Evolutionary conservation across 352 stramenopile genomes (phyloP).

Genomic region (Globisporangium cederbergense): DNA sequence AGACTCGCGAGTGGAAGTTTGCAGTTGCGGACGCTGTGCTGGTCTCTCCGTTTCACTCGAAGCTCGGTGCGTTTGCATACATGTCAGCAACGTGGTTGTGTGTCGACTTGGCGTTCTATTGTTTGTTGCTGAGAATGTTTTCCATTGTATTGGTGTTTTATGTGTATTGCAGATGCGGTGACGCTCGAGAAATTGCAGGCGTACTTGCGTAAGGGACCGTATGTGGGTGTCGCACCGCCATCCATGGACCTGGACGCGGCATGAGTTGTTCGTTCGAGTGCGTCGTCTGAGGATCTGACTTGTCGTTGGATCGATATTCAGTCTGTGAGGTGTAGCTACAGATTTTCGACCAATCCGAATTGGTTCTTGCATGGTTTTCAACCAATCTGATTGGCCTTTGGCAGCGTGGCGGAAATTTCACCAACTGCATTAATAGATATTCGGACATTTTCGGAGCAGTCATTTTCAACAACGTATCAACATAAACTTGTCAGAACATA

Average conservation of each 20-base stretch:
- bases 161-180: constrained; percentile 31
- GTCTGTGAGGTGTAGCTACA: not conserved
- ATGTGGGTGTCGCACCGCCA: constrained; percentile 39
- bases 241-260: constrained; percentile 67
- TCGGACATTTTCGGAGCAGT: not conserved
- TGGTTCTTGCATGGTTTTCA: not conserved
- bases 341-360: not conserved
- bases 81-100: not conserved
- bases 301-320: constrained; percentile 6
- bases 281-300: not conserved
- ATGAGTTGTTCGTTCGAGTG: constrained; percentile 13
- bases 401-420: not conserved
- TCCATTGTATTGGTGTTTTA: not conserved
- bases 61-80: constrained; percentile 40
- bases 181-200: constrained; percentile 51
- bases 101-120: not conserved
- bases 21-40: constrained; percentile 75
- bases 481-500: not conserved
- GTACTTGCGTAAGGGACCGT: constrained; percentile 61
- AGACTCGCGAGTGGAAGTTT: constrained; percentile 88
- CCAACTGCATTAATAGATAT: not conserved
- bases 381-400: not conserved
- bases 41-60: constrained; percentile 54
- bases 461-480: not conserved
- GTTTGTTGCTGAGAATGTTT: not conserved